Evolutionary conservation across 2,329 filamentous ascomycete genomes (phyloP), one percentile per base, ranked within the genome.

Genomic region (Dichotomopilus funicola): DNA sequence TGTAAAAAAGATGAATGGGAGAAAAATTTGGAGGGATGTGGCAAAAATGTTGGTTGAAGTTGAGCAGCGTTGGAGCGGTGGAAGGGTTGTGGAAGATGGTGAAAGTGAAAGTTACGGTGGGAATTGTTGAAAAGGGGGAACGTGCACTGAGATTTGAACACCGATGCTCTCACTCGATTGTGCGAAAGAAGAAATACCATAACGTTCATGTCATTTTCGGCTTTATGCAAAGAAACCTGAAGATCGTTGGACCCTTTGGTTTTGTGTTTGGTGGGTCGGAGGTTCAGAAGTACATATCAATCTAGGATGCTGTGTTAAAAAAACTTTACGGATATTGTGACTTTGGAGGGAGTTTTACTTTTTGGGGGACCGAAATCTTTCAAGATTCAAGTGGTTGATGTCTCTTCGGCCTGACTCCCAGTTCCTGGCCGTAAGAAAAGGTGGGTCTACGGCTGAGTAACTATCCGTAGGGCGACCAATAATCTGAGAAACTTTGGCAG

Each of bases 101-200:
- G 45, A n/a, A 3, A 10, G 7, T 19, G 34, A 47, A 35, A 19
- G 35, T 35, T 36, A 37, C 8, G 31, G 43, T 7, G 11, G 51
- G 35, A 31, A 12, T 53, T 47, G 51, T 12, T 40, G 51, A 38
- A 49, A 46, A 42, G n/a, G 31, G 52, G 52, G 52, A 54, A 50
- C 52, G 52, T 54, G 52, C 52, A 47, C 51, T 40, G 12, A 42
- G 36, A 48, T 53, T 47, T 46, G 11, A 35, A 13, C 31, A 33
- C 4, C 4, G 13, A n/a, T 36, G 49, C 41, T 45, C 34, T 11
- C 2, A 35, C n/a, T 38, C 13, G 48, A 10, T 9, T 8, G 13
- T 27, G 7, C 2, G 19, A 27, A 27, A 6, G 7, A 42, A 34
- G 19, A 19, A 41, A 42, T 34, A 31, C 12, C 48, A 49, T 49